Base-by-base conservation (phyloP, 371 early-diverging fungal genomes). In the Apophysomyces trapeziformis region DNA sequence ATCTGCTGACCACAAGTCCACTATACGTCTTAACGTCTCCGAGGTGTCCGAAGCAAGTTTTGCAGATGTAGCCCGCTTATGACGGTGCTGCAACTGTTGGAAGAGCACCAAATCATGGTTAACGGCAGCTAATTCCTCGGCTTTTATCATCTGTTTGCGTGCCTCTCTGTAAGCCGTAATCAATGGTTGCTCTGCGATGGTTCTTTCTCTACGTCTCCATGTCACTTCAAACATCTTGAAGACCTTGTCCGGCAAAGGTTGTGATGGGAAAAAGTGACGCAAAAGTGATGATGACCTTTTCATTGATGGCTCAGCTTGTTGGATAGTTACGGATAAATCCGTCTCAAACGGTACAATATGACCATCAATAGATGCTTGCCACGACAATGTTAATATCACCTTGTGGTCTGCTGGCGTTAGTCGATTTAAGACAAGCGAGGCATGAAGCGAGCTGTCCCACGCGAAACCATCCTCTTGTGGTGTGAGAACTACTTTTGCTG, bases 361-460 rank as follows among this genome's bases (percentile, higher is more conserved):
- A 14, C 78, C 76, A 56, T 76, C 82, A 12, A 86, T 67, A 0
- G 63, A 54, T 68, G 59, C 69, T 6, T 69, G 54, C 76, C 87
- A 83, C 8, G 64, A 71, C 46, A 89, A 47, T 1, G 79, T 71
- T 58, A 88, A 68, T 26, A 75, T 46, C 14, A 88, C 84, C 0
- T 78, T 77, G 50, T 79, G 78, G 35, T 80, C 74, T 11, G 79
- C 73, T 32, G 76, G 66, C 0, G 92, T 91, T 18, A 88, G 75
- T 26, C 80, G 61, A 68, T 93, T 91, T 38, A 93, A 75, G 38
- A 84, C 74, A 1, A 79, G 59, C 0, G 84, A 84, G 32, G 87
- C 87, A 63, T 92, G 90, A 1, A 92, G 71, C 1, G 89, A 87
- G 37, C 89, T 87, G 68, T 93, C 94, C 94, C 94, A 93, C 0